phyloP scores from a whole-genome alignment of 345 rosid genomes.

The Xanthoceras sorbifolium region DNA sequence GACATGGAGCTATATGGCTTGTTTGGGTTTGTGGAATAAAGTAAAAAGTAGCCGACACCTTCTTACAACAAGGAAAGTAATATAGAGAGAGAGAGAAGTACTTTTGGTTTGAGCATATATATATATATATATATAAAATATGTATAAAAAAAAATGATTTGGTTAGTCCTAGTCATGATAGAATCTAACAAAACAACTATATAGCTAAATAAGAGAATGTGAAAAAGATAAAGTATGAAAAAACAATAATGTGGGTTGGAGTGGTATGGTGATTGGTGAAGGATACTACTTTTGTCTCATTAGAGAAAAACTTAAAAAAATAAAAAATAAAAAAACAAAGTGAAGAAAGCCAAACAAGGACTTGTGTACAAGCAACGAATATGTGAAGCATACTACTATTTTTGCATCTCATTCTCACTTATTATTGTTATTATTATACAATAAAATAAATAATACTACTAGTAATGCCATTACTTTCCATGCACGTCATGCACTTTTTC shows the following conservation, averaged over 20 bases:
- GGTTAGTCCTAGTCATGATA: neutral
- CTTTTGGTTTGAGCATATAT: slow-evolving; percentile 18
- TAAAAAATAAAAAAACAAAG: slow-evolving; percentile 46
- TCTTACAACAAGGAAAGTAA: slow-evolving; percentile 35
- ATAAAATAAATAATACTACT: neutral
- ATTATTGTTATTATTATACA: neutral
- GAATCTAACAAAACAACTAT: slow-evolving; percentile 26
- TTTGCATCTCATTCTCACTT: neutral
- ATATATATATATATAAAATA: too few relatives aligned
- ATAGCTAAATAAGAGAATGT: slow-evolving; percentile 26
- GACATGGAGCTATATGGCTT: slow-evolving; percentile 7
- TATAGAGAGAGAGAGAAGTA: slow-evolving; percentile 7
- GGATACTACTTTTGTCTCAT: slow-evolving; percentile 49
- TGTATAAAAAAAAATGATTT: neutral
- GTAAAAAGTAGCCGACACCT: slow-evolving; percentile 48
- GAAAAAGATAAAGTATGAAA: slow-evolving; percentile 18
- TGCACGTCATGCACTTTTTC: slow-evolving; percentile 44
- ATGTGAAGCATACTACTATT: too few relatives aligned
- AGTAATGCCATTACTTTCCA: slow-evolving; percentile 25
- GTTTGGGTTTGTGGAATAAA: slow-evolving; percentile 44
- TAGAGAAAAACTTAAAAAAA: slow-evolving; percentile 19
- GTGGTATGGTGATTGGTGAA: slow-evolving; percentile 14
- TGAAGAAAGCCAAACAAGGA: slow-evolving; percentile 27
- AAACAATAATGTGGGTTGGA: slow-evolving; percentile 5
- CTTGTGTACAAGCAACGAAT: slow-evolving; percentile 66